Evolutionary conservation across 345 rosid genomes (phyloP), one percentile per base, ranked within the genome.

Genomic region (Ceriops tagal): DNA sequence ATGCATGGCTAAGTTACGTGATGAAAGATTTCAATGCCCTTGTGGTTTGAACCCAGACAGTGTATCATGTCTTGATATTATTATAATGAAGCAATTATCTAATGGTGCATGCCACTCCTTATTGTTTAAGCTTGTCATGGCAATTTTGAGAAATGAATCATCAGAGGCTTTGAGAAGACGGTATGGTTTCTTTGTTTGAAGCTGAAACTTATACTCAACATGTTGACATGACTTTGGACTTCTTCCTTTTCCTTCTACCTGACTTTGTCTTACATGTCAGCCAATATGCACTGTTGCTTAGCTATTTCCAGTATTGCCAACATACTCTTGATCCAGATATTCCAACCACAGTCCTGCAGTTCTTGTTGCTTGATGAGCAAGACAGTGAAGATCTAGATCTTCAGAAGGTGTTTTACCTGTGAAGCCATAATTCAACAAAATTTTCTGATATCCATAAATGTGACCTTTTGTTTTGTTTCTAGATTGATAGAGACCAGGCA

Each of bases 151-250:
- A 80, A 85, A 82, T 72, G 97, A 91, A 70, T 88, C 98, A 73
- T 93, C 98, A 51, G 98, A 93, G 76, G 83, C 97, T 67, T 86
- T 93, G 81, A 86, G 98, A 79, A 93, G 98, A 80, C 97, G 97
- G 96, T 92, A 85, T 52, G 80, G 28, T 68, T 66, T 69, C 58
- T 61, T 49, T 49, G 52, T 58, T 20, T 22, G 55, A 73, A 66
- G 68, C 58, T 65, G 26, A 32, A 69, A 74, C 53, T 51, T 51
- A 70, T 64, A 71, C 52, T 67, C 24, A 51, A 58, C 32, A 51
- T 71, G 46, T 60, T 21, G 67, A 69, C 64, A 35, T 8, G 31
- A 20, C 53, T 47, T 66, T 79, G 67, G 67, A 66, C 43, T 30
- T 64, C 66, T 71, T 18, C 61, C 34, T 58, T 62, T 43, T 43